A percentile compares a stretch with the other conserved stretches of the same genome.
Evolutionary conservation across 257 asterid species (phyloP).

Genomic region (Plantago major): DNA sequence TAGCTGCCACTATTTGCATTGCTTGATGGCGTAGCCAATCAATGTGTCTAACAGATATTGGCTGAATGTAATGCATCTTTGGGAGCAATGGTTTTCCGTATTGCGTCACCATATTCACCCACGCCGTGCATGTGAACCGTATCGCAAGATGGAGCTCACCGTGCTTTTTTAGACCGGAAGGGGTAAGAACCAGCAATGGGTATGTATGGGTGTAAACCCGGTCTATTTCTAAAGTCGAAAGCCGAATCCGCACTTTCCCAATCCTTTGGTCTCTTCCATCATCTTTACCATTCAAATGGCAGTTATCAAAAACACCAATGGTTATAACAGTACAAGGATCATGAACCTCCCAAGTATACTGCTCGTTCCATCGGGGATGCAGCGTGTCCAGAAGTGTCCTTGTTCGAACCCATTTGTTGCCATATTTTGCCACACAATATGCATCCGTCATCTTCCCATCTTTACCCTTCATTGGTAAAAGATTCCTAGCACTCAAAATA

Average conservation of each 20-base stretch:
- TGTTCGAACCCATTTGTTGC: slow-evolving; percentile 95
- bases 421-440: slow-evolving; percentile 90
- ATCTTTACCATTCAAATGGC: slow-evolving; percentile 64
- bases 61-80: slow-evolving; percentile 78
- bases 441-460: slow-evolving; percentile 79
- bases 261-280: slow-evolving; percentile 69
- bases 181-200: slow-evolving; percentile 64
- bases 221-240: slow-evolving; percentile 80
- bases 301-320: slow-evolving; percentile 77
- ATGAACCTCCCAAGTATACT: slow-evolving; percentile 92
- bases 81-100: slow-evolving; percentile 92
- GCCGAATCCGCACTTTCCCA: slow-evolving; percentile 83
- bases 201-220: slow-evolving; percentile 73
- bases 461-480: slow-evolving; percentile 68
- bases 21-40: slow-evolving; percentile 88
- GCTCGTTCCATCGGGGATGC: slow-evolving; percentile 89
- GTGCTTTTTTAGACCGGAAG: slow-evolving; percentile 72
- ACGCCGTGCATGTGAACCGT: slow-evolving; percentile 87
- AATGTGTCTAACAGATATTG: slow-evolving; percentile 72
- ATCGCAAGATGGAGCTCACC: slow-evolving; percentile 90
- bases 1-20: slow-evolving; percentile 52
- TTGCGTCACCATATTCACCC: slow-evolving; percentile 74
- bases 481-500: slow-evolving; percentile 66
- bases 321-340: slow-evolving; percentile 89
- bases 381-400: slow-evolving; percentile 72